Conservation (phyloP, 169 alveolate genomes). For the Cryptosporidium tyzzeri region DNA sequence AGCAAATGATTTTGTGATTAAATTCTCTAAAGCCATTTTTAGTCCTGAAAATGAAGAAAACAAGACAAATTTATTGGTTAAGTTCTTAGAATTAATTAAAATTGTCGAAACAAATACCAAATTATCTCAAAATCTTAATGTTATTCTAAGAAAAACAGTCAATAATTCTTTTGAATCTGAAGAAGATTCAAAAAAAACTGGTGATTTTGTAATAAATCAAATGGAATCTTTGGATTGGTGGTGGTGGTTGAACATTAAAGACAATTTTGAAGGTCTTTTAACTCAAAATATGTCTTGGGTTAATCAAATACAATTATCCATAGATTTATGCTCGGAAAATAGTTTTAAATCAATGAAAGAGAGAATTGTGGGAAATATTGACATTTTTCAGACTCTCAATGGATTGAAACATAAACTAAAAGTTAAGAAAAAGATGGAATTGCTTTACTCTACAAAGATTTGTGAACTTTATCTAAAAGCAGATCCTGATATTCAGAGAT, state of each 20-base stretch:
- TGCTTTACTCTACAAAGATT: neutral
- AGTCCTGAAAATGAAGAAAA: neutral
- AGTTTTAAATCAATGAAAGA: neutral
- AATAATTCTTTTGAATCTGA: neutral
- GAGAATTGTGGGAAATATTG: neutral
- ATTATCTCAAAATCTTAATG: neutral
- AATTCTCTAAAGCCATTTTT: neutral
- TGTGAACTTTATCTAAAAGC: constrained; percentile 1
- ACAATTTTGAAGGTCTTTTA: neutral
- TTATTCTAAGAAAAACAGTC: neutral
- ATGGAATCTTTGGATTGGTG: constrained; percentile 45
- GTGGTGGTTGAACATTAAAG: constrained; percentile 17
- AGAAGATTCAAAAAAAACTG: neutral
- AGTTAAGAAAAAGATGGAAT: neutral
- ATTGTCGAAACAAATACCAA: neutral
- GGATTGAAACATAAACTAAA: neutral
- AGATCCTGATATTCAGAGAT: neutral
- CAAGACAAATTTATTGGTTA: neutral
- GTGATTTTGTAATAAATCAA: neutral
- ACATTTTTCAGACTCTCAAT: neutral
- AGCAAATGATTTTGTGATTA: neutral
- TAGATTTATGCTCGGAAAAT: constrained; percentile 1
- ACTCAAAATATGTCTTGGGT: neutral
- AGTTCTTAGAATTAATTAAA: neutral
- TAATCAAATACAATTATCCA: constrained; percentile 6